These are phyloP conservation scores for Curvularia sp. DNA, from an alignment of 2,329 filamentous ascomycete genomes.

Conservation along the genomic window DNA sequence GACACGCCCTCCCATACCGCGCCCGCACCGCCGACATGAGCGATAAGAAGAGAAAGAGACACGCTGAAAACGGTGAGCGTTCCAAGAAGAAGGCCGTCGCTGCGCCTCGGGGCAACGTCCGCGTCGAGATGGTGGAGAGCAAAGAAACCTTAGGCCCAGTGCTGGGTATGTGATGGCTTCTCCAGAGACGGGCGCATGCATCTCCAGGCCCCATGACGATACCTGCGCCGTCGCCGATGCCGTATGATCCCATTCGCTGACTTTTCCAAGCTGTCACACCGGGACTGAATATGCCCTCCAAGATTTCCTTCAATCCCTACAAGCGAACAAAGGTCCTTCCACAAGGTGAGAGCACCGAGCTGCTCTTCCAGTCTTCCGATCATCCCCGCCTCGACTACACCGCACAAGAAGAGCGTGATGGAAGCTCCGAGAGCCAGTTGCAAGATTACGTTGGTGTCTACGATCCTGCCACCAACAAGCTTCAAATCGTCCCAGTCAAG, in stretches of 20 bases:
- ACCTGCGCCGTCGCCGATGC: accelerated
- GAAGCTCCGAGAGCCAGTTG: slow-evolving; percentile 57
- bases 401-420: slow-evolving; percentile 58
- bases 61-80: slow-evolving; percentile 36
- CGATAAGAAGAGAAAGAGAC: slow-evolving; percentile 51
- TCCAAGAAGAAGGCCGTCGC: slow-evolving; percentile 56
- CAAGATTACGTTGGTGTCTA: slow-evolving; percentile 69
- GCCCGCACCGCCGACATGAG: slow-evolving; percentile 34
- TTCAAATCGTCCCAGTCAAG: slow-evolving; percentile 61
- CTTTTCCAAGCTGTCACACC: slow-evolving; percentile 49
- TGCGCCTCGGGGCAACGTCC: slow-evolving; percentile 49
- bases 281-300: slow-evolving; percentile 51
- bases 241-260: background rate
- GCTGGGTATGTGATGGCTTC: slow-evolving; percentile 52
- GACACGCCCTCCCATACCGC: slow-evolving; percentile 15
- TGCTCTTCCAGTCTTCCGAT: slow-evolving; percentile 67
- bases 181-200: slow-evolving; percentile 3
- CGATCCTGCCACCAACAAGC: slow-evolving; percentile 60
- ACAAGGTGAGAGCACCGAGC: slow-evolving; percentile 48
- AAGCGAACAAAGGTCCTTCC: slow-evolving; percentile 44
- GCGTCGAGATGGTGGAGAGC: slow-evolving; percentile 57
- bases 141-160: slow-evolving; percentile 57
- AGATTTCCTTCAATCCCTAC: slow-evolving; percentile 59
- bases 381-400: slow-evolving; percentile 67
- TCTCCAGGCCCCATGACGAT: background rate